phyloP scores from a whole-genome alignment of 768 basidiomycete species.

The Boletus vinaceobasis region DNA sequence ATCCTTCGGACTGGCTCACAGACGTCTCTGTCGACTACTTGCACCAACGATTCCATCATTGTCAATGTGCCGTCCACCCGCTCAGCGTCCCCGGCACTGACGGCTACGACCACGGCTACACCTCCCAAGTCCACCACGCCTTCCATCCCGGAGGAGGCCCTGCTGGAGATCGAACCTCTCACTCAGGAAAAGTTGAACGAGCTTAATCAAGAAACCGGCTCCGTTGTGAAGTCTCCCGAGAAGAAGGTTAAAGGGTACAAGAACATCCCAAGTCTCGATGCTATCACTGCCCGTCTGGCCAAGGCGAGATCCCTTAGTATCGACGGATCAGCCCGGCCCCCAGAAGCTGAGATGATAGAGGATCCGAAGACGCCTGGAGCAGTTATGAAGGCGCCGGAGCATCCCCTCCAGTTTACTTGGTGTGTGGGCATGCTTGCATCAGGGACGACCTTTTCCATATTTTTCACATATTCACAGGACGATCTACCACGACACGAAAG shows the following conservation, averaged over 20 bases:
- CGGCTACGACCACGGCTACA: slow-evolving; percentile 42
- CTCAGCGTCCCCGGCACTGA: slow-evolving; percentile 59
- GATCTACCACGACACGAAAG: slow-evolving; percentile 85
- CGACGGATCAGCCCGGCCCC: slow-evolving; percentile 63
- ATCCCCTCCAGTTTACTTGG: slow-evolving; percentile 84
- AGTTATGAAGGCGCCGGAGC: slow-evolving; percentile 66
- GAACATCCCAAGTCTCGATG: slow-evolving; percentile 83
- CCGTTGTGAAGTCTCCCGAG: slow-evolving; percentile 27
- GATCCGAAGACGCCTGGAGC: slow-evolving; percentile 81
- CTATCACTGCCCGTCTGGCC: slow-evolving; percentile 76
- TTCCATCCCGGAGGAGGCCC: slow-evolving; percentile 35
- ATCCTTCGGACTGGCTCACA: slow-evolving; percentile 61
- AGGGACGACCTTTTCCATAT: neutral
- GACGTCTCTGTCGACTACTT: slow-evolving; percentile 49
- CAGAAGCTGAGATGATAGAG: slow-evolving; percentile 75
- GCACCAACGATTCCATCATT: slow-evolving; percentile 54
- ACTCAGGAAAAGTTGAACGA: slow-evolving; percentile 66
- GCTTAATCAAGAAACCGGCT: slow-evolving; percentile 52
- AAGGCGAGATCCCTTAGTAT: slow-evolving; percentile 61
- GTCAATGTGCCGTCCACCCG: slow-evolving; percentile 68
- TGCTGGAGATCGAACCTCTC: slow-evolving; percentile 42
- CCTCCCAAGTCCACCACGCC: slow-evolving; percentile 41
- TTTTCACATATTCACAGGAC: slow-evolving; percentile 52
- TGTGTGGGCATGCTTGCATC: slow-evolving; percentile 30
- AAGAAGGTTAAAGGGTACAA: slow-evolving; percentile 66